phyloP scores from a whole-genome alignment of 108 stramenopile species.

The Pseudonitzschia delicatissima region DNA sequence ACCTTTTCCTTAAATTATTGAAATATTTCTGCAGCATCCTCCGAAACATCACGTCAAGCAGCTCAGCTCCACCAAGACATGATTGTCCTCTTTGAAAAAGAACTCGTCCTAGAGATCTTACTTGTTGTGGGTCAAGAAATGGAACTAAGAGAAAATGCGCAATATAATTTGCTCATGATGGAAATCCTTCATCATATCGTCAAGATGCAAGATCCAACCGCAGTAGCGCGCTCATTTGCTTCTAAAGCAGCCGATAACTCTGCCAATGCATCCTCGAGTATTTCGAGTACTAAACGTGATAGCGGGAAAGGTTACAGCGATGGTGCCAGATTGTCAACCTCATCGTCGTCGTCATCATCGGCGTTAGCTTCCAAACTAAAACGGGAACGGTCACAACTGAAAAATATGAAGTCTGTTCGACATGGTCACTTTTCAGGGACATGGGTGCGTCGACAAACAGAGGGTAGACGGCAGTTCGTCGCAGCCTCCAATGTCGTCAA shows the following conservation, averaged over 20 bases:
- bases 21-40: conserved; percentile 21
- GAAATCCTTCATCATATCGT: conserved; percentile 77
- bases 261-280: too few species aligned
- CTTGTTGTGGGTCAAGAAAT: conserved; percentile 76
- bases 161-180: conserved; percentile 86
- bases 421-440: conserved; percentile 88
- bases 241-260: conserved; percentile 8
- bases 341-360: conserved; percentile 18
- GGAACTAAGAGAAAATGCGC: conserved; percentile 71
- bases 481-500: conserved; percentile 27
- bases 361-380: conserved; percentile 45
- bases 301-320: neutral
- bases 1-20: too few species aligned
- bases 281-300: too few species aligned
- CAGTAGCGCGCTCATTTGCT: conserved; percentile 22
- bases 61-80: conserved; percentile 67
- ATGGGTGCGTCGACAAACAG: conserved; percentile 39
- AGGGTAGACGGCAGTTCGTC: conserved; percentile 47
- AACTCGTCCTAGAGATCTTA: conserved; percentile 81
- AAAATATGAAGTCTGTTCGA: conserved; percentile 29
- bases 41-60: conserved; percentile 37
- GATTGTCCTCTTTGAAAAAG: conserved; percentile 62
- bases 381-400: conserved; percentile 49
- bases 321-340: too few species aligned
- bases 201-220: conserved; percentile 56